A percentile compares a stretch with the other conserved stretches of the same genome.
Conservation (phyloP, 2,329 filamentous ascomycete species). For the Colletotrichum costaricense region DNA sequence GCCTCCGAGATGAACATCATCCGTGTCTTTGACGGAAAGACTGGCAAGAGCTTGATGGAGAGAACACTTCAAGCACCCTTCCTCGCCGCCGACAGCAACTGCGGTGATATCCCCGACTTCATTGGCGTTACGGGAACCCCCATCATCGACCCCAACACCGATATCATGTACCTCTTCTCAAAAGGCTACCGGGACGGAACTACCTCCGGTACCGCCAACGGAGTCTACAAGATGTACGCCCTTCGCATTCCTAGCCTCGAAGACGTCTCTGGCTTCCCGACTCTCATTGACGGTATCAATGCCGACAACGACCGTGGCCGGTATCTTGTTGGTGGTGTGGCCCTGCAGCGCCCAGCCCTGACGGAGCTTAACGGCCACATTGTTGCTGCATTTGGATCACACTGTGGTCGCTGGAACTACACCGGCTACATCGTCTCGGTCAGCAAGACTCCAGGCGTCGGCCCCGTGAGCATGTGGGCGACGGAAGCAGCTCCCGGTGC, state of each 20-base stretch:
- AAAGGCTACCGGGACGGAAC: constrained; percentile 46
- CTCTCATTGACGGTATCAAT: constrained; percentile 54
- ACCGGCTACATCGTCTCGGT: constrained; percentile 46
- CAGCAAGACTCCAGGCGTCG: constrained; percentile 44
- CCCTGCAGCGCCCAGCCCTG: constrained; percentile 56
- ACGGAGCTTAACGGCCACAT: constrained; percentile 48
- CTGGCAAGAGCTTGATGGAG: constrained; percentile 49
- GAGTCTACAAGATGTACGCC: constrained; percentile 52
- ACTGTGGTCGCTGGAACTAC: constrained; percentile 60
- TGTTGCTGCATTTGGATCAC: constrained; percentile 58
- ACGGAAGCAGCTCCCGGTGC: constrained; percentile 48
- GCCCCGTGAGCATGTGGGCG: constrained; percentile 43
- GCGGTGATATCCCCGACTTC: constrained; percentile 52
- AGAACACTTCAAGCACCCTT: constrained; percentile 54
- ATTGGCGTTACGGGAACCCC: constrained; percentile 51
- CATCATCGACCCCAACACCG: constrained; percentile 47
- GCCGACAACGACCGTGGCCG: constrained; percentile 57
- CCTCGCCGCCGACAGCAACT: constrained; percentile 48
- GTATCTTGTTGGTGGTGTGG: constrained; percentile 57
- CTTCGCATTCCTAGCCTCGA: constrained; percentile 51
- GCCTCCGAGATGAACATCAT: constrained; percentile 53
- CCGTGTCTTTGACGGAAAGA: constrained; percentile 53
- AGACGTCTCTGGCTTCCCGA: constrained; percentile 52
- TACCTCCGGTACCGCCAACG: constrained; percentile 44
- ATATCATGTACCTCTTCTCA: constrained; percentile 50